Conservation (phyloP, 2,329 filamentous ascomycete genomes). For the Aspergillus glaucus region DNA sequence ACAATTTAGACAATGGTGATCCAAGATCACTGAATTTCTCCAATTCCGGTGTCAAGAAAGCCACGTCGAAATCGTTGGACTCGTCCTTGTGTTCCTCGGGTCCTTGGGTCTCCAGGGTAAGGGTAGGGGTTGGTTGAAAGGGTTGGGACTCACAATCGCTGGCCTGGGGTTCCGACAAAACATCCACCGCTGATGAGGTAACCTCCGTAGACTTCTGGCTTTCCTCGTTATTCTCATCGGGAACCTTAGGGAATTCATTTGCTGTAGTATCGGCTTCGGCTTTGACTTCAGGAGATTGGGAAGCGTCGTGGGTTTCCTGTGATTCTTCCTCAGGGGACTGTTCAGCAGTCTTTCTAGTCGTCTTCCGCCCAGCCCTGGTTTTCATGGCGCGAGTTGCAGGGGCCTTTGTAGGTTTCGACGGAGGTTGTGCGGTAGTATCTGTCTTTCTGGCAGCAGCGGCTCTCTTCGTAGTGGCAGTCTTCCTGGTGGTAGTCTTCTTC, state of each 20-base stretch:
- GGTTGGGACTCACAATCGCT: constrained; percentile 10
- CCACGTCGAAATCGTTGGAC: background rate
- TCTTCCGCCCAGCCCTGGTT: constrained; percentile 9
- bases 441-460: background rate
- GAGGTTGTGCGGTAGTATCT: background rate
- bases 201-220: background rate
- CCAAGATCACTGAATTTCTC: constrained; percentile 7
- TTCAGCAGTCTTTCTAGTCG: constrained; percentile 7
- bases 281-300: constrained; percentile 1
- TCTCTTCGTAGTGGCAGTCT: constrained; percentile 6
- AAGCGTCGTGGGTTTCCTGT: constrained; percentile 2
- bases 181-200: background rate
- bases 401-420: background rate
- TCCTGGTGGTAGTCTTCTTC: constrained; percentile 5
- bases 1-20: constrained; percentile 8
- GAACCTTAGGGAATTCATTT: background rate
- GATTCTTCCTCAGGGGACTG: constrained; percentile 3
- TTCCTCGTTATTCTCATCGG: background rate
- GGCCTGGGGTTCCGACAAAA: constrained; percentile 7
- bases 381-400: background rate
- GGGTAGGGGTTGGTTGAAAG: background rate
- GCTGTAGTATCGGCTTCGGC: background rate
- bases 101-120: constrained; percentile 1
- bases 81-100: background rate
- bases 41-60: constrained; percentile 1